Conservation (phyloP, 257 asterid genomes). For the Solanum clarkiae region DNA sequence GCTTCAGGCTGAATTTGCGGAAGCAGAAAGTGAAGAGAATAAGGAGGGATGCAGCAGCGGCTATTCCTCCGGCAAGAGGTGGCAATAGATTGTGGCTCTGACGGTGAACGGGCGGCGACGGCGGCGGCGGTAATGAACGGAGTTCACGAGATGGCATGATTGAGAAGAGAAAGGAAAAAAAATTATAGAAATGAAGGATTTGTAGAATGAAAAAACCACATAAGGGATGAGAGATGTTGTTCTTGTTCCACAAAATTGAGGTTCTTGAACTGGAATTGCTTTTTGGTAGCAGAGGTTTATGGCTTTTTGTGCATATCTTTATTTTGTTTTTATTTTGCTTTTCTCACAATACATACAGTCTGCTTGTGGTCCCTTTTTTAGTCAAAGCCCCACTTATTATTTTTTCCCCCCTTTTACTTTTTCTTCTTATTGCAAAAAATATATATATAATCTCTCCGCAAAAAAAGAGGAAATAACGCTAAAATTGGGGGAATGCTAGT, state of each 20-base stretch:
- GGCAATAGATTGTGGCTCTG: slow-evolving; percentile 19
- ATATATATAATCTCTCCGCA: neutral
- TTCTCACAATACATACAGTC: neutral
- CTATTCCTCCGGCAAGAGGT: slow-evolving; percentile 47
- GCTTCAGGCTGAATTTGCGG: slow-evolving; percentile 50
- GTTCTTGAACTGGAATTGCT: neutral
- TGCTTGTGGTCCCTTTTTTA: neutral
- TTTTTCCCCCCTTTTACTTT: neutral
- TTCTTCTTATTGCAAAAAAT: neutral
- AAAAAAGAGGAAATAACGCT: neutral
- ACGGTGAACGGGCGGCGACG: slow-evolving; percentile 14
- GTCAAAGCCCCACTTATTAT: neutral
- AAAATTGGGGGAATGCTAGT: neutral
- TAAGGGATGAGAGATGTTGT: neutral
- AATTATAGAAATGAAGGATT: neutral
- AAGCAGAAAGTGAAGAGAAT: slow-evolving; percentile 51
- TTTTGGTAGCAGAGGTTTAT: neutral
- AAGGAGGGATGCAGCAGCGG: slow-evolving; percentile 56
- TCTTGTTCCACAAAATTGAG: neutral
- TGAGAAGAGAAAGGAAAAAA: neutral
- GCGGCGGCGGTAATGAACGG: slow-evolving; percentile 16
- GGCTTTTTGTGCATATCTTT: neutral
- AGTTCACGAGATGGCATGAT: slow-evolving; percentile 76
- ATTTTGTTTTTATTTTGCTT: neutral
- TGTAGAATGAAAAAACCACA: neutral